phyloP scores from a whole-genome alignment of 1,284 basidiomycete genomes.

The Neonothopanus nambi region DNA sequence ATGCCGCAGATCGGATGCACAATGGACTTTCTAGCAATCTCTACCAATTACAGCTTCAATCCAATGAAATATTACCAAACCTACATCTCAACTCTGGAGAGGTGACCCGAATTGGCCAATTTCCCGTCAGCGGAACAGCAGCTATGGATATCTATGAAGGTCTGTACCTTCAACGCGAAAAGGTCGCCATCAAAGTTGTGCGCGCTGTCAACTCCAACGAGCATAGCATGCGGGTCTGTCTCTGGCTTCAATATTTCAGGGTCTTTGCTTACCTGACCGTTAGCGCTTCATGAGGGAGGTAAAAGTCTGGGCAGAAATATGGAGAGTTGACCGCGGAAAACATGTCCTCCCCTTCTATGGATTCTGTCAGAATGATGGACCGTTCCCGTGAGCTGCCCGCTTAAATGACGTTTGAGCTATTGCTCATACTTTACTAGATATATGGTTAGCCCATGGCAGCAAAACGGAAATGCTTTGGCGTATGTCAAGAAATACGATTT shows the following conservation, averaged over 20 bases:
- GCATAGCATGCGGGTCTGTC: conserved; percentile 31
- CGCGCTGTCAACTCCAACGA: conserved; percentile 49
- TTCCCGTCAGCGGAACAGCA: conserved; percentile 49
- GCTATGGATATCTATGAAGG: conserved; percentile 56
- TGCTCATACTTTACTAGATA: conserved; percentile 9
- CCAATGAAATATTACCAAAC: conserved; percentile 46
- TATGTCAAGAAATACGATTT: conserved; percentile 17
- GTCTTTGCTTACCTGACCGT: too few relatives aligned
- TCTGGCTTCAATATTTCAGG: neutral
- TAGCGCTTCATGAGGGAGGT: conserved; percentile 49
- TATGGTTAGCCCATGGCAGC: conserved; percentile 21
- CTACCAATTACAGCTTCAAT: conserved; percentile 45
- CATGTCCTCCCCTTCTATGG: conserved; percentile 59
- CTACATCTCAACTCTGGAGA: conserved; percentile 51
- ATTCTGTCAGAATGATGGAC: conserved; percentile 51
- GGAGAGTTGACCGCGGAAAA: conserved; percentile 48
- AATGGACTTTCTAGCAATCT: conserved; percentile 46
- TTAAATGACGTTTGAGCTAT: neutral
- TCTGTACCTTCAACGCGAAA: conserved; percentile 50
- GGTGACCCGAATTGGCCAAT: conserved; percentile 45
- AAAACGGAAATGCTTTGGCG: conserved; percentile 16
- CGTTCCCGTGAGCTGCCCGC: conserved; percentile 45
- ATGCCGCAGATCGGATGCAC: conserved; percentile 35
- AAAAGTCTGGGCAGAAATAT: conserved; percentile 54
- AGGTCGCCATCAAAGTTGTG: conserved; percentile 56